A percentile compares a stretch with the other conserved stretches of the same genome.
Evolutionary conservation across 2,329 filamentous ascomycete genomes (phyloP).

Genomic region (Aspergillus clavatus): DNA sequence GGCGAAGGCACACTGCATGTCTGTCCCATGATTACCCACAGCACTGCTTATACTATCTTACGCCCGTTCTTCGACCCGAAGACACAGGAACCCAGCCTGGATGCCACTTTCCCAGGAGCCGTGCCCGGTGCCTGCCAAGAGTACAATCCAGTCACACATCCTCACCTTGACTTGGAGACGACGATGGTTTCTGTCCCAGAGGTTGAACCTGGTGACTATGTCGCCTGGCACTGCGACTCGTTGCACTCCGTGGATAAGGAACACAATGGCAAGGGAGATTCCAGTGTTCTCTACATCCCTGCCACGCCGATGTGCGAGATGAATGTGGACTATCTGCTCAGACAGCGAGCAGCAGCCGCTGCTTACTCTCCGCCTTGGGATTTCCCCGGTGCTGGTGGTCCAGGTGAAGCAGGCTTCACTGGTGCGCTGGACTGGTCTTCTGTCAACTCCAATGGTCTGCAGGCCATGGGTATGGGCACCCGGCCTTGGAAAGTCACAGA

Average conservation of each 20-base stretch:
- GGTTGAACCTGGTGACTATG: slow-evolving; percentile 68
- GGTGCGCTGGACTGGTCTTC: slow-evolving; percentile 37
- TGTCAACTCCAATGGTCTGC: slow-evolving; percentile 45
- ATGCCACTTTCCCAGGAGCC: slow-evolving; percentile 61
- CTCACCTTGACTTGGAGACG: slow-evolving; percentile 61
- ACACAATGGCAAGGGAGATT: slow-evolving; percentile 67
- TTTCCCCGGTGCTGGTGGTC: slow-evolving; percentile 56
- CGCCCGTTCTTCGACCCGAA: slow-evolving; percentile 72
- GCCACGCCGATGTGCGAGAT: slow-evolving; percentile 72
- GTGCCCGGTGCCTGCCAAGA: slow-evolving; percentile 66
- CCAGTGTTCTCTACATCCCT: slow-evolving; percentile 84
- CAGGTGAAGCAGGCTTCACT: slow-evolving; percentile 39
- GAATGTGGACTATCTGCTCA: slow-evolving; percentile 66
- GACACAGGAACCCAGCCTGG: slow-evolving; percentile 38
- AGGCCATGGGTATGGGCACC: slow-evolving; percentile 52
- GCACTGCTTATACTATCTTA: slow-evolving; percentile 75
- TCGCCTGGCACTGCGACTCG: slow-evolving; percentile 73
- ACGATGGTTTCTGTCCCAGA: slow-evolving; percentile 69
- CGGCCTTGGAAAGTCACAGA: slow-evolving; percentile 46
- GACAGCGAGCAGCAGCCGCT: slow-evolving; percentile 68
- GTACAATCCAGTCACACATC: slow-evolving; percentile 59
- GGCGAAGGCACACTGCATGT: slow-evolving; percentile 76
- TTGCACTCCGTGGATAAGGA: slow-evolving; percentile 80
- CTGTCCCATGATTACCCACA: slow-evolving; percentile 69
- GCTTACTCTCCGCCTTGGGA: slow-evolving; percentile 64